Conservation (phyloP, 352 stramenopile genomes). For the Phytophthora litchii region DNA sequence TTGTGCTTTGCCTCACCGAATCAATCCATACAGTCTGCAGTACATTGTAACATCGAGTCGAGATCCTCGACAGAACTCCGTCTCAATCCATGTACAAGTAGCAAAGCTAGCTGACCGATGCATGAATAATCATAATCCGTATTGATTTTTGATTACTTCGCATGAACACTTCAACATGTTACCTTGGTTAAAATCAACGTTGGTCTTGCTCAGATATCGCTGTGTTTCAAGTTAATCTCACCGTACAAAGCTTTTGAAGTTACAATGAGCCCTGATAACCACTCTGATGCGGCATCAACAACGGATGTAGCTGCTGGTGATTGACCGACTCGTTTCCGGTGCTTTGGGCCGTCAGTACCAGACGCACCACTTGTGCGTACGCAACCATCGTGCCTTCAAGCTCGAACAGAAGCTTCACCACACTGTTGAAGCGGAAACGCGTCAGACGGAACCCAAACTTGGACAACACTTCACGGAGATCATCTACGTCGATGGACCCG, state of each 20-base stretch:
- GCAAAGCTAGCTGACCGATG: background rate
- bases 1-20: slow-evolving; percentile 18
- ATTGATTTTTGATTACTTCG: background rate
- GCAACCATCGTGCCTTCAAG: slow-evolving; percentile 16
- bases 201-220: too few relatives aligned
- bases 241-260: too few relatives aligned
- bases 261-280: background rate
- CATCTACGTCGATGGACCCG: background rate
- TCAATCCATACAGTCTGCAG: slow-evolving; percentile 2
- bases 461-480: background rate
- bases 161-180: too few relatives aligned
- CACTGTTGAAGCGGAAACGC: slow-evolving; percentile 57
- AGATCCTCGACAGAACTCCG: background rate
- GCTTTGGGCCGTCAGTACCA: background rate
- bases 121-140: background rate
- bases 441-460: slow-evolving; percentile 43
- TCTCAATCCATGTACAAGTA: background rate
- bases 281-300: background rate
- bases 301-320: background rate
- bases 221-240: too few relatives aligned
- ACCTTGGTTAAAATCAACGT: too few relatives aligned
- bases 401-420: slow-evolving; percentile 55
- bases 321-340: background rate
- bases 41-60: too few relatives aligned
- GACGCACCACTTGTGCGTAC: background rate